A percentile compares a stretch with the other conserved stretches of the same genome.
phyloP scores from a whole-genome alignment of 371 early-diverging fungal genomes.

The Fennellomyces sp. region DNA sequence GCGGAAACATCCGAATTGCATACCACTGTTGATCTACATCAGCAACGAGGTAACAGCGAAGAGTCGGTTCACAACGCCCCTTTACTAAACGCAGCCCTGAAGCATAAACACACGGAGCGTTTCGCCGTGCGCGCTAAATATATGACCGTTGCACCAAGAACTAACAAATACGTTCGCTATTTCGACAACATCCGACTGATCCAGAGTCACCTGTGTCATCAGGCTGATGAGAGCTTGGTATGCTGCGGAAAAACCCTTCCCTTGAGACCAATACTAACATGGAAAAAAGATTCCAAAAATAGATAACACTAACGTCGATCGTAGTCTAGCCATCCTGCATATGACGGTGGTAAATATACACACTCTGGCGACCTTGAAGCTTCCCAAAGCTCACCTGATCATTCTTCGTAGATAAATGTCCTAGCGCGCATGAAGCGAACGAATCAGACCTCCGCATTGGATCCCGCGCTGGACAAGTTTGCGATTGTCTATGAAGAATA shows the following conservation, averaged over 20 bases:
- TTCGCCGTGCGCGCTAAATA: slow-evolving; percentile 50
- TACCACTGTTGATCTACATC: slow-evolving; percentile 38
- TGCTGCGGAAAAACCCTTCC: not conserved
- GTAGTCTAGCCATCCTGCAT: slow-evolving; percentile 39
- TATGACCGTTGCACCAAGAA: slow-evolving; percentile 41
- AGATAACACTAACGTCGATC: slow-evolving; percentile 44
- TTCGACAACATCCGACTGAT: slow-evolving; percentile 45
- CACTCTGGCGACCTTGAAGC: not conserved
- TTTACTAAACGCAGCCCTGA: not conserved
- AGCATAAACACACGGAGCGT: slow-evolving; percentile 40
- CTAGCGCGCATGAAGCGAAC: slow-evolving; percentile 18
- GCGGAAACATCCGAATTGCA: slow-evolving; percentile 33
- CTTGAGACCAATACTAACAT: not conserved
- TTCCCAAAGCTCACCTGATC: not conserved
- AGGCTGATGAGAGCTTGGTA: slow-evolving; percentile 34
- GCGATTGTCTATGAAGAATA: slow-evolving; percentile 20
- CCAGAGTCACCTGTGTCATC: slow-evolving; percentile 33
- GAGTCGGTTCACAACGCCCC: not conserved
- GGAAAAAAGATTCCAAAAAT: slow-evolving; percentile 31
- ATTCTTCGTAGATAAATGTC: slow-evolving; percentile 16
- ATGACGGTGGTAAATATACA: slow-evolving; percentile 25
- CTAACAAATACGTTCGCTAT: slow-evolving; percentile 40
- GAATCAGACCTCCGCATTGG: slow-evolving; percentile 4
- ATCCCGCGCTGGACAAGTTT: slow-evolving; percentile 11
- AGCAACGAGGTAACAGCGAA: slow-evolving; percentile 29